Percentiles rank a stretch among this genome's conserved stretches.
These are phyloP conservation scores for Tetratostichococcus sp. DNA, from an alignment of 139 green algal genomes.

Conservation along the genomic window DNA sequence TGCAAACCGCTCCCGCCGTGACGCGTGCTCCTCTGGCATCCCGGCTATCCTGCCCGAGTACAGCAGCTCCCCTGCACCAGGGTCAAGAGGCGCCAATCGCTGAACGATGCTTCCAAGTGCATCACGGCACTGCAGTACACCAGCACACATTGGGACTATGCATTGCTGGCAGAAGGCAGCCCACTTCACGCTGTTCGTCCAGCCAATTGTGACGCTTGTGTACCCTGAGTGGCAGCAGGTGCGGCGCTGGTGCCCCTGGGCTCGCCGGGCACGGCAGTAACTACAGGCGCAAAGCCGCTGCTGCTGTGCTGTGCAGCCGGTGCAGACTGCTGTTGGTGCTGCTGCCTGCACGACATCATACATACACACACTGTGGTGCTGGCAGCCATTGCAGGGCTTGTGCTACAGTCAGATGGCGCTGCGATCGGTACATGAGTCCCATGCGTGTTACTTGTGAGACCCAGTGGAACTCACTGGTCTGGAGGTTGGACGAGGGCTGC, in stretches of 20 bases:
- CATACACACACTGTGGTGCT: no score
- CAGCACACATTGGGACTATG: no score
- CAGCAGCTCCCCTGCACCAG: constrained; percentile 37
- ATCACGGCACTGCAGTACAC: no score
- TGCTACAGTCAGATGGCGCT: no score
- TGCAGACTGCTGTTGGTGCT: neutral
- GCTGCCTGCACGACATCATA: neutral
- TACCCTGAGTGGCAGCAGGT: no score
- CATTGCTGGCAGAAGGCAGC: neutral
- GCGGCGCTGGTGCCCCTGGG: neutral
- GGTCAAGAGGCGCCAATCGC: no score
- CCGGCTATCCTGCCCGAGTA: constrained; percentile 59
- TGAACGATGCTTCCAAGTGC: no score
- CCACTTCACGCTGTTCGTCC: neutral
- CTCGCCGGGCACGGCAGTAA: neutral
- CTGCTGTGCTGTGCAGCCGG: neutral
- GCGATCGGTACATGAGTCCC: no score
- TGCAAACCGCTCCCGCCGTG: constrained; percentile 72
- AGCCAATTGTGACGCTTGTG: no score
- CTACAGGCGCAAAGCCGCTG: constrained; percentile 17
- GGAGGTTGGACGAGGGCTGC: neutral
- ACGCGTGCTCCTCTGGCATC: constrained; percentile 71
- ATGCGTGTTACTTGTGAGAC: no score
- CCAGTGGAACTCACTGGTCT: neutral
- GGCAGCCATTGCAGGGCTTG: no score